These are phyloP conservation scores for Pyrus bretschneideri DNA, from an alignment of 306 rosid species.

Conservation along the genomic window DNA sequence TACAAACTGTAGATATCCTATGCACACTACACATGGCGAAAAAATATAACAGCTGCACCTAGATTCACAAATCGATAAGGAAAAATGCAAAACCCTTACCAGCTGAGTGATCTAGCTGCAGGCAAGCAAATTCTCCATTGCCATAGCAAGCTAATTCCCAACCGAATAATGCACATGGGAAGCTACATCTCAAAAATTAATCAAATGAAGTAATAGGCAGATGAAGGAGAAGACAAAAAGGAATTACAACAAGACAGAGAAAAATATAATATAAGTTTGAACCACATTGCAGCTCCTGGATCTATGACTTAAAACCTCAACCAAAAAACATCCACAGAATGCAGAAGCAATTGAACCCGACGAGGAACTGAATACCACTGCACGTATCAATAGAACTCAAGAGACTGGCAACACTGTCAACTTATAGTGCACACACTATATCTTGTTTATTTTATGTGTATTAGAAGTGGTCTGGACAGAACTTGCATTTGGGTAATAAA, in stretches of 20 bases:
- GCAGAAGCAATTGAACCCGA: too few relatives aligned
- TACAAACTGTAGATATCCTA: background rate
- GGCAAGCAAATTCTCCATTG: background rate
- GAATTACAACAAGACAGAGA: background rate
- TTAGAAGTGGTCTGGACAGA: background rate
- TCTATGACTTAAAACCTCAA: too few relatives aligned
- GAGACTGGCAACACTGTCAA: background rate
- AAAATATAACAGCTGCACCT: background rate
- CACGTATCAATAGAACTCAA: too few relatives aligned
- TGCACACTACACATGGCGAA: background rate
- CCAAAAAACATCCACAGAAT: too few relatives aligned
- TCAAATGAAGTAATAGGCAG: background rate
- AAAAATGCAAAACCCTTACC: constrained; percentile 6
- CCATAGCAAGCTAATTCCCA: constrained; percentile 3
- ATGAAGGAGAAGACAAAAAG: background rate
- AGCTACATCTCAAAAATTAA: background rate
- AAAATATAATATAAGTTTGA: background rate
- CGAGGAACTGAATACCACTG: too few relatives aligned
- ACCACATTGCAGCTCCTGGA: background rate
- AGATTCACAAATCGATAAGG: background rate
- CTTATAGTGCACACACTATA: background rate
- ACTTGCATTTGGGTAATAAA: background rate
- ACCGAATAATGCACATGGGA: background rate
- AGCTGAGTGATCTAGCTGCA: background rate
- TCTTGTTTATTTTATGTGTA: background rate